Conservation (phyloP, 2,329 filamentous ascomycete species). For the Verticillium tricorpus region DNA sequence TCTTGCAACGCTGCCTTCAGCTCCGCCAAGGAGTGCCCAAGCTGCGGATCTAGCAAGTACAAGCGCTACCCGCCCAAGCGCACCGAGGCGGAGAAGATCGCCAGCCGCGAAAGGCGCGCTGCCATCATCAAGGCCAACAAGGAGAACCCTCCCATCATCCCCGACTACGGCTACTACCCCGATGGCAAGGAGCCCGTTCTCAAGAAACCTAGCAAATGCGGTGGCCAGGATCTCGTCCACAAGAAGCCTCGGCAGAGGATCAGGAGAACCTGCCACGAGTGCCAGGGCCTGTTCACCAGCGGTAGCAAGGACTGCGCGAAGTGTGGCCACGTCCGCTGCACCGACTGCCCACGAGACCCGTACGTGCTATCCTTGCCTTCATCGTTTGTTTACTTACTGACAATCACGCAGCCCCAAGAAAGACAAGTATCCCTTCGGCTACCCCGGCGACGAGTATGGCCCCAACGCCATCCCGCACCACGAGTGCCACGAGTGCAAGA, state of each 20-base stretch:
- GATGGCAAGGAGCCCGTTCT: constrained; percentile 46
- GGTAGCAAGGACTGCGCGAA: constrained; percentile 59
- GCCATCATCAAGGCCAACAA: constrained; percentile 49
- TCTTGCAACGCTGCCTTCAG: constrained; percentile 73
- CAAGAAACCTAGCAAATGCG: constrained; percentile 60
- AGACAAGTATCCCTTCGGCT: constrained; percentile 65
- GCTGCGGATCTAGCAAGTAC: constrained; percentile 79
- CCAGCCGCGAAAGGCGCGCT: constrained; percentile 46
- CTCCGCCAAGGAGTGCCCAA: constrained; percentile 65
- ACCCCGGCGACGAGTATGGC: constrained; percentile 61
- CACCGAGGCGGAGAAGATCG: constrained; percentile 48
- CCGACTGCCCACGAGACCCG: constrained; percentile 75
- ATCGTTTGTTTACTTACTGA: constrained; percentile 5
- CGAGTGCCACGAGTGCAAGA: constrained; percentile 60
- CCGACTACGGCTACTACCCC: constrained; percentile 44
- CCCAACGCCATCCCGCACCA: constrained; percentile 47
- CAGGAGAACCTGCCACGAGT: constrained; percentile 72
- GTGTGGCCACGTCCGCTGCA: constrained; percentile 73
- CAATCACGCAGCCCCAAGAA: constrained; percentile 51
- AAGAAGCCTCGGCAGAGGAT: constrained; percentile 70
- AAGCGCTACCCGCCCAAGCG: constrained; percentile 67
- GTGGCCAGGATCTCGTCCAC: constrained; percentile 67
- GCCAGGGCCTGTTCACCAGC: constrained; percentile 56
- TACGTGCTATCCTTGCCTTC: constrained; percentile 39
- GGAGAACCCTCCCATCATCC: constrained; percentile 49